Evolutionary conservation across 2,329 filamentous ascomycete genomes (phyloP), one percentile per base, ranked within the genome.

Genomic region (Macroventuria anomochaeta): DNA sequence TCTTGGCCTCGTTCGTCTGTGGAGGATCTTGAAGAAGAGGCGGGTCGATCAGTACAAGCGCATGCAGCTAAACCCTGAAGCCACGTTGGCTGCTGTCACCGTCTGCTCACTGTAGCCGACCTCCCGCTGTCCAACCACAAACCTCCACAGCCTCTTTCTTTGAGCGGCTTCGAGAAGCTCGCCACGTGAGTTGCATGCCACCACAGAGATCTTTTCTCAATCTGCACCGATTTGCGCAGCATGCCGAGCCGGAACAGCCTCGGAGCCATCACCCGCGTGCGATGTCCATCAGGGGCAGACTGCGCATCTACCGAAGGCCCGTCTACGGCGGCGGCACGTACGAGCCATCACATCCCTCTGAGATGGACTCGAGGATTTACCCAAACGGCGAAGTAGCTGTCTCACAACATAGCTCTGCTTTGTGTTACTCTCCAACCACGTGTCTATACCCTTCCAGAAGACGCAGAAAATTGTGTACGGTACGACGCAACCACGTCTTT

Each of bases 31-130:
- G 51, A 55, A 53, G 59, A 59, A 66, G 63, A 71, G 64, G 68
- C 71, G 70, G 70, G 72, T 73, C 72, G 72, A 74, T 74, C 72
- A 72, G 63, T 62, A 66, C 71, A 71, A 72, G 68, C 67, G 69
- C 61, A 68, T 73, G 69, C 70, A 72, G 68, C 70, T 69, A 71
- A 68, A 72, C 66, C 72, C 67, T 67, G 70, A 61, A 68, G 69
- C 72, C 72, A 72, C 70, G 70, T 73, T 74, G 65, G 64, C 58
- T 64, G 64, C 64, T 65, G 62, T 65, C 65, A 63, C 59, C 63
- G 54, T 53, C 62, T 61, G 54, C 59, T 48, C 48, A 31, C 44
- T 62, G 41, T 60, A 66, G 50, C 63, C 67, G 61, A 64, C 55
- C 53, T 59, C 55, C 50, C 58, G 55, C 53, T 50, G 49, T 46